A percentile compares a stretch with the other conserved stretches of the same genome.
These are phyloP conservation scores for Lithohypha guttulata DNA, from an alignment of 2,329 filamentous ascomycete genomes.

Conservation along the genomic window DNA sequence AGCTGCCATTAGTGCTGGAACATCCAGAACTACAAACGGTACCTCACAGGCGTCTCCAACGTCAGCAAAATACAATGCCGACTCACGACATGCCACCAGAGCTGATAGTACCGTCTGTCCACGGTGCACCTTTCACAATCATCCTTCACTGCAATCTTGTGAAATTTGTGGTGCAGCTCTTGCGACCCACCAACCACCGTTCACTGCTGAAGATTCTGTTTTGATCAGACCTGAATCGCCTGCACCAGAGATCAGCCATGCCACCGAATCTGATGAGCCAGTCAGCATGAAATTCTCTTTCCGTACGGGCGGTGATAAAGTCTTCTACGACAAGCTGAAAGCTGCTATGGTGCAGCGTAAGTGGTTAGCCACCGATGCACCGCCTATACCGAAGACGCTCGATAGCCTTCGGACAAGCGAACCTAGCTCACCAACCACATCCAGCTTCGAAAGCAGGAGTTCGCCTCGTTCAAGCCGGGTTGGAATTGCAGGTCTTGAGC, in stretches of 20 bases:
- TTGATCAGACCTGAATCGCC: slow-evolving; percentile 59
- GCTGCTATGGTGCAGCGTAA: slow-evolving; percentile 82
- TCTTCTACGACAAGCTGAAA: slow-evolving; percentile 82
- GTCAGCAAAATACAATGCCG: too few relatives aligned
- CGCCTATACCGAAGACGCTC: slow-evolving; percentile 62
- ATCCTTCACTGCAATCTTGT: slow-evolving; percentile 73
- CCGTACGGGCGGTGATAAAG: slow-evolving; percentile 65
- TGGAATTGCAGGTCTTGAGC: slow-evolving; percentile 86
- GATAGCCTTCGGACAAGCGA: slow-evolving; percentile 23
- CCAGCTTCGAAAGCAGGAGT: slow-evolving; percentile 24
- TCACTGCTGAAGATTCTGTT: slow-evolving; percentile 31
- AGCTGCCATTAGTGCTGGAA: slow-evolving; percentile 67
- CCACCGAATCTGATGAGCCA: slow-evolving; percentile 40
- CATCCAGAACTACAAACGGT: slow-evolving; percentile 28
- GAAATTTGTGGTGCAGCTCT: slow-evolving; percentile 84
- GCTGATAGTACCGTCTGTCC: slow-evolving; percentile 46
- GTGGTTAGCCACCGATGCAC: slow-evolving; percentile 85
- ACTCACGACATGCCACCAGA: slow-evolving; percentile 3
- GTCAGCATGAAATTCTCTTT: slow-evolving; percentile 89
- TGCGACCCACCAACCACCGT: slow-evolving; percentile 28
- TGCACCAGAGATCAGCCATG: slow-evolving; percentile 51
- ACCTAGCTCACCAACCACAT: slow-evolving; percentile 20
- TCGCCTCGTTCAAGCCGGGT: slow-evolving; percentile 48
- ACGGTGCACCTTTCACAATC: slow-evolving; percentile 86
- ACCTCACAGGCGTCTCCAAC: slow-evolving; percentile 1